phyloP scores from a whole-genome alignment of 345 rosid species.

The Syzygium grande region DNA sequence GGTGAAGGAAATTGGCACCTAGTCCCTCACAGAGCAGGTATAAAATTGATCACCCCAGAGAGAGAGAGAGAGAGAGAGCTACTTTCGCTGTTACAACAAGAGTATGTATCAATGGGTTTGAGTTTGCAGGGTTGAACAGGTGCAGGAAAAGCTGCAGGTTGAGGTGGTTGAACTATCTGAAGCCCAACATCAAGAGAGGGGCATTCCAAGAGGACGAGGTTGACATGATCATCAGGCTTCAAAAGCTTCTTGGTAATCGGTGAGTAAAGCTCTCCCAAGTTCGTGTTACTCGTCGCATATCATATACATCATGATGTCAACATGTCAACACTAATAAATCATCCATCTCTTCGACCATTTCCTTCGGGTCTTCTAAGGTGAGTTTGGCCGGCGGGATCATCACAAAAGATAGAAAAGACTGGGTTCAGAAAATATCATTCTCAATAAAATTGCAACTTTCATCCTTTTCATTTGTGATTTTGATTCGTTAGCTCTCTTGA shows the following conservation, averaged over 20 bases:
- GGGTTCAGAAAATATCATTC: not conserved
- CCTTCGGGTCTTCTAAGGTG: not conserved
- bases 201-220: slow-evolving; percentile 42
- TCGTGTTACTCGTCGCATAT: not conserved
- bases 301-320: not conserved
- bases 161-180: slow-evolving; percentile 58
- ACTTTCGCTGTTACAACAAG: not conserved
- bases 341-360: not conserved
- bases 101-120: not conserved
- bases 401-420: not conserved
- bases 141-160: slow-evolving; percentile 61
- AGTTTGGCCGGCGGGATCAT: not conserved
- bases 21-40: slow-evolving; percentile 29
- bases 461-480: not conserved
- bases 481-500: not conserved
- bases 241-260: slow-evolving; percentile 58
- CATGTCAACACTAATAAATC: not conserved
- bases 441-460: not conserved
- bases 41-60: not conserved
- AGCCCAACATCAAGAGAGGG: slow-evolving; percentile 51
- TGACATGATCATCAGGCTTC: slow-evolving; percentile 50
- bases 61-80: not conserved
- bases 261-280: slow-evolving; percentile 1
- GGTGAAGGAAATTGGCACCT: slow-evolving; percentile 39
- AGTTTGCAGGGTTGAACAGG: slow-evolving; percentile 34